Conservation (phyloP, 2,329 filamentous ascomycete genomes). For the Sporothrix schenckii region DNA sequence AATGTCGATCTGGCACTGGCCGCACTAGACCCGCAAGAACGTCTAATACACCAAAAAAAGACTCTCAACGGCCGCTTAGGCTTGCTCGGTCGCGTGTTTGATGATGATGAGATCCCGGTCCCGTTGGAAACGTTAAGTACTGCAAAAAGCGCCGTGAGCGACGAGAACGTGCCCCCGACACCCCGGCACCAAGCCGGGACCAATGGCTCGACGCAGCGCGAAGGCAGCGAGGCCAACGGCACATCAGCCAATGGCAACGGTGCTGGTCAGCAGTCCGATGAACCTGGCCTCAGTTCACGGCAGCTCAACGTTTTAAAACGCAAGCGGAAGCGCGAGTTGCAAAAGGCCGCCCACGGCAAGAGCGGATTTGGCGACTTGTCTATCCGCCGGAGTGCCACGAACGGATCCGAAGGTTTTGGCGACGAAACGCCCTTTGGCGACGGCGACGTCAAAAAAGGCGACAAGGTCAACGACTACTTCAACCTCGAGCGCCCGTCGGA, state of each 20-base stretch:
- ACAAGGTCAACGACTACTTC: constrained; percentile 80
- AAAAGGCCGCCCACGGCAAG: constrained; percentile 83
- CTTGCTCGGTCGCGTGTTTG: constrained; percentile 78
- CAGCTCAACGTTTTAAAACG: constrained; percentile 94
- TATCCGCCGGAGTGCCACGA: constrained; percentile 63
- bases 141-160: constrained; percentile 39
- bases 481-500: constrained; percentile 77
- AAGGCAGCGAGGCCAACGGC: constrained; percentile 22
- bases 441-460: constrained; percentile 59
- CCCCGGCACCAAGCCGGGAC: constrained; percentile 47
- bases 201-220: constrained; percentile 34
- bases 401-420: constrained; percentile 62
- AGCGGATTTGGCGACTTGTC: constrained; percentile 87
- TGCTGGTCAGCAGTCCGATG: constrained; percentile 49
- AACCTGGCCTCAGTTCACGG: constrained; percentile 79
- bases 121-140: constrained; percentile 60
- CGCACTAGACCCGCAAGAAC: constrained; percentile 75
- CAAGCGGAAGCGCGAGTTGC: constrained; percentile 87
- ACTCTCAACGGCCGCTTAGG: constrained; percentile 80
- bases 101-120: constrained; percentile 75
- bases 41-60: constrained; percentile 86
- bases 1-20: constrained; percentile 85
- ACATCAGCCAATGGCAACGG: constrained; percentile 33
- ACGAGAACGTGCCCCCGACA: constrained; percentile 41
- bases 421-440: constrained; percentile 54